These are phyloP conservation scores for Sporothrix sp. DNA, from an alignment of 2,329 filamentous ascomycete species.

Conservation along the genomic window DNA sequence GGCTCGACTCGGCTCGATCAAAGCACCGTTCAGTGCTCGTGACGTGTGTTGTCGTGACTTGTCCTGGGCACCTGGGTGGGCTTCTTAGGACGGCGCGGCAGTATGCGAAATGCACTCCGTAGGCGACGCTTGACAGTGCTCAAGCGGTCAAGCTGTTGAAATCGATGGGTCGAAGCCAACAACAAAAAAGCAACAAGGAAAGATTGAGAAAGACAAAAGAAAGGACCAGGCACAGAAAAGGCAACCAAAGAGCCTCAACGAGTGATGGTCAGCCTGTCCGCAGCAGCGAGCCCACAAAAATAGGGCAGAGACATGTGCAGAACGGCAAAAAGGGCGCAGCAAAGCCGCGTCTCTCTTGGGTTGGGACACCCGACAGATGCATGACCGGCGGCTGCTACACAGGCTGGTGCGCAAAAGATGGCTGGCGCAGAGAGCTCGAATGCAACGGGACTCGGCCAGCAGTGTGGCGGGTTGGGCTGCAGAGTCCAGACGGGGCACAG, in stretches of 20 bases:
- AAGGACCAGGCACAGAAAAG: background rate
- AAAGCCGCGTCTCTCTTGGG: background rate
- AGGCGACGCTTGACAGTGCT: too few relatives aligned
- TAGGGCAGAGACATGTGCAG: background rate
- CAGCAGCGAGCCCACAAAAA: conserved; percentile 1
- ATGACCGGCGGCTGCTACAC: conserved; percentile 1
- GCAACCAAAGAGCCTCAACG: conserved; percentile 4
- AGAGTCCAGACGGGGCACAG: too few relatives aligned
- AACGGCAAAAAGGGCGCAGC: background rate
- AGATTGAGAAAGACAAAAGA: background rate
- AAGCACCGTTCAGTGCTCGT: background rate
- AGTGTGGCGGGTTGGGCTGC: too few relatives aligned
- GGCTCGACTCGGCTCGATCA: background rate
- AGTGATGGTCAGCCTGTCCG: background rate
- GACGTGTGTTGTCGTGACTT: background rate
- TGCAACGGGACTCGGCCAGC: too few relatives aligned
- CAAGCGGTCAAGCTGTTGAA: too few relatives aligned
- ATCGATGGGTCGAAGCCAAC: background rate
- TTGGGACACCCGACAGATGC: background rate
- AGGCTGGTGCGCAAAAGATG: too few relatives aligned
- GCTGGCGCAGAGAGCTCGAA: too few relatives aligned
- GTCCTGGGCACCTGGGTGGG: too few relatives aligned
- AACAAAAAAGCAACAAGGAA: background rate
- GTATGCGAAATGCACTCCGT: too few relatives aligned
- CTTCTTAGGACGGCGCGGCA: too few relatives aligned